Base-by-base conservation (phyloP, 306 rosid species). In the Rubus idaeus region DNA sequence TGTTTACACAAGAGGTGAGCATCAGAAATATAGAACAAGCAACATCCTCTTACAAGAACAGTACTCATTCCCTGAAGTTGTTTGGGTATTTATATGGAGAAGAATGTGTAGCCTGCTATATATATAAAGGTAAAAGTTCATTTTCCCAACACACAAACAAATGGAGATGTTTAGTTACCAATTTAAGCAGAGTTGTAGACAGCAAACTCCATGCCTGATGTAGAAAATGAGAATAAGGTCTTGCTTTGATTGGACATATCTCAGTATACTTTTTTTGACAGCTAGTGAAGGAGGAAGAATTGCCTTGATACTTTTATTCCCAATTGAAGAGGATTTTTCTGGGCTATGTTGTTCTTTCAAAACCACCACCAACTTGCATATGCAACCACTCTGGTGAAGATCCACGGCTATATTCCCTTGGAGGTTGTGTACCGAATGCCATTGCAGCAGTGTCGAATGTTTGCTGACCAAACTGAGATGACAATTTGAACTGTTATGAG, bases 351-450 rank as follows among this genome's bases (percentile, higher is more conserved):
- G 93, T 80, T 90, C 91, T 86, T 83, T 89, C 97, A 64, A 90
- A 94, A 78, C 91, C 87, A 35, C 97, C 87, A 76, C 98, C 98
- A 44, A 94, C 81, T 88, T 94, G 98, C 98, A 94, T 94, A 70
- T 94, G 98, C 83, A 94, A 77, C 98, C 97, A 94, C 56, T 94
- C 93, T 0, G 98, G 96, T 5, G 98, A 90, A 40, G 94, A 83
- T 37, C 94, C 93, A 1, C 91, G 88, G 79, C 87, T 87, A 63
- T 83, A 90, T 58, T 91, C 96, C 87, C 97, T 85, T 42, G 89
- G 58, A 49, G 91, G 88, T 83, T 91, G 97, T 62, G 96, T 85
- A 35, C 85, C 79, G 40, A 89, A 91, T 41, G 91, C 87, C 76
- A 91, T 71, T 50, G 89, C 87, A 68, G 80, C 67, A 39, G 88